Base-by-base conservation (phyloP, 495 filamentous ascomycete species). In the Neurospora sp. region DNA sequence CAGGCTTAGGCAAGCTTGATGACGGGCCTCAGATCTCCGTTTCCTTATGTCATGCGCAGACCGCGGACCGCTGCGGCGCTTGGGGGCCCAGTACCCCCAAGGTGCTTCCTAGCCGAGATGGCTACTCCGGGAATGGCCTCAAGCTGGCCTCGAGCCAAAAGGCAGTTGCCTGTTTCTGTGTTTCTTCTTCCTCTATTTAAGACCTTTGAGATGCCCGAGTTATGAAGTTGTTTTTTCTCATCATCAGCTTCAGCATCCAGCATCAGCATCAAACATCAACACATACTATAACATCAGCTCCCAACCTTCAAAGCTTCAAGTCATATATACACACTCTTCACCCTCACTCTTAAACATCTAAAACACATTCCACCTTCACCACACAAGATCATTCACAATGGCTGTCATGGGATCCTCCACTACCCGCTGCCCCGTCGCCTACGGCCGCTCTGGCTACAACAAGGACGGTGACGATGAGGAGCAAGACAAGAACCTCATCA, bases 391-490 rank as follows among this genome's bases (percentile, higher is more conserved):
- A 39, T 77, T 76, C 74, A 69, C 80, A 85, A 86, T 85, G 84
- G 84, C 81, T 74, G 83, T 76, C 75, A 77, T 77, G 72, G 70
- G 79, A 77, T 79, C 77, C 76, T 75, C 76, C 77, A 73, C 75
- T 74, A 81, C 78, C 75, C 74, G 86, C 82, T 88, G 85, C 77
- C 88, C 88, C 76, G 88, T 89, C 75, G 89, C 85, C 74, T 89
- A 87, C 79, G 85, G 84, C 73, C 85, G 84, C 74, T 83, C 81
- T 41, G 84, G 84, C 44, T 86, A 86, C 80, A 86, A 85, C 80
- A 85, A 85, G 77, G 78, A 54, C 71, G 78, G 74, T 0, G 4
- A 44, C 62, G 74, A 74, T 54, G n/a, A 40, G 6, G 54, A 66
- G 14, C 3, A 66, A 27, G 54, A 72, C 54, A 9, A 46, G 42